These are phyloP conservation scores for Colletotrichum sp. DNA, from an alignment of 2,329 filamentous ascomycete genomes.

Conservation along the genomic window DNA sequence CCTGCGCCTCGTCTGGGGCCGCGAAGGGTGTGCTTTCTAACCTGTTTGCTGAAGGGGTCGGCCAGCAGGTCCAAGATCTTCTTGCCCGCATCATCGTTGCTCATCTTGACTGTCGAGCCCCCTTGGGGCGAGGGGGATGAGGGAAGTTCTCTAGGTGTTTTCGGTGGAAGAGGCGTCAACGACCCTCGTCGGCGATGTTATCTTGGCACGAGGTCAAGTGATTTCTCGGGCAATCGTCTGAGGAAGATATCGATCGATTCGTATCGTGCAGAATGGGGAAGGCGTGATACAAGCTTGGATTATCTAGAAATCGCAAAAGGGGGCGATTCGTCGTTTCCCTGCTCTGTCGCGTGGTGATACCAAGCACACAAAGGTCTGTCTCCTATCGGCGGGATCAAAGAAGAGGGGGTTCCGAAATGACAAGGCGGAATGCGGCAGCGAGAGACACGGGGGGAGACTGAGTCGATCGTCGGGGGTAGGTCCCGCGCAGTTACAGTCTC, in stretches of 20 bases:
- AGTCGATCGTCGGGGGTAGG: background rate
- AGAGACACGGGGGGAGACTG: background rate
- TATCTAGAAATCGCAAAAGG: background rate
- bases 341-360: background rate
- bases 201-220: background rate
- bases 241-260: background rate
- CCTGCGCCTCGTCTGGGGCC: background rate
- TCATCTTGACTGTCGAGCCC: constrained; percentile 13
- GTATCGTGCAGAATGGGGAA: background rate
- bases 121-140: constrained; percentile 10
- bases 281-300: background rate
- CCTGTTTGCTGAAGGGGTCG: constrained; percentile 55
- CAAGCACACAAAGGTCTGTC: background rate
- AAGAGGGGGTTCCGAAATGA: background rate
- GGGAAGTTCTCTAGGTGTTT: background rate
- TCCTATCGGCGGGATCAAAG: background rate
- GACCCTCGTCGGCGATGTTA: background rate
- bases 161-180: background rate
- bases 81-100: constrained; percentile 37
- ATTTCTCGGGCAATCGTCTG: background rate
- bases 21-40: constrained; percentile 29
- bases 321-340: background rate
- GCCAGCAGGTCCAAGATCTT: constrained; percentile 54
- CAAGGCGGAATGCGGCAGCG: background rate
- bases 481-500: background rate